Evolutionary conservation across 345 rosid genomes (phyloP).

Genomic region (Gossypium longicalyx): DNA sequence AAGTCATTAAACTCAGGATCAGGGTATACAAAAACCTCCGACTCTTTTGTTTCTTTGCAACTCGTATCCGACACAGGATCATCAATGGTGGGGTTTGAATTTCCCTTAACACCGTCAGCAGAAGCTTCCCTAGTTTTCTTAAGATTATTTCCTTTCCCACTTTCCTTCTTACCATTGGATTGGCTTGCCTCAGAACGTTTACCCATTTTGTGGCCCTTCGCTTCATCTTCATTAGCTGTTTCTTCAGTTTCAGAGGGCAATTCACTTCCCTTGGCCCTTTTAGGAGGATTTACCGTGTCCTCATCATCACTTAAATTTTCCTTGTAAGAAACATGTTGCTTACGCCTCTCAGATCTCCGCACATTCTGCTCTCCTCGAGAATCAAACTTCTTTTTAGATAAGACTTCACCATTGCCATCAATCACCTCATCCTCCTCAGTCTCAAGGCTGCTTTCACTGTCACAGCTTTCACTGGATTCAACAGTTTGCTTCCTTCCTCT

Average conservation of each 20-base stretch:
- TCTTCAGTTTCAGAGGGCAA: constrained; percentile 22
- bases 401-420: constrained; percentile 35
- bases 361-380: constrained; percentile 28
- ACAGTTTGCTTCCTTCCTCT: constrained; percentile 41
- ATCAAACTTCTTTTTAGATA: constrained; percentile 27
- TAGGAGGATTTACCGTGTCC: constrained; percentile 22
- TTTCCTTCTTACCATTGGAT: not conserved
- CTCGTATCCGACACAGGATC: constrained; percentile 26
- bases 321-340: constrained; percentile 58
- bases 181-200: not conserved
- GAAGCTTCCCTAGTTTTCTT: constrained; percentile 22
- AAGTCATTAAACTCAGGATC: constrained; percentile 80
- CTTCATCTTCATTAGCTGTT: constrained; percentile 21
- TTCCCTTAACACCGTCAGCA: constrained; percentile 9
- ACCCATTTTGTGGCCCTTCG: constrained; percentile 17
- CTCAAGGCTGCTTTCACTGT: constrained; percentile 26
- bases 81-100: constrained; percentile 11
- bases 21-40: constrained; percentile 29
- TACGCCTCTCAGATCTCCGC: constrained; percentile 68
- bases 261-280: constrained; percentile 33
- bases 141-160: constrained; percentile 16
- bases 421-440: constrained; percentile 32
- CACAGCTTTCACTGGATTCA: constrained; percentile 51
- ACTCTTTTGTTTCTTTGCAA: constrained; percentile 22
- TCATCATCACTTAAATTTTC: constrained; percentile 74